Evolutionary conservation across 2,329 filamentous ascomycete genomes (phyloP).

Genomic region (Huntiella omanensis): DNA sequence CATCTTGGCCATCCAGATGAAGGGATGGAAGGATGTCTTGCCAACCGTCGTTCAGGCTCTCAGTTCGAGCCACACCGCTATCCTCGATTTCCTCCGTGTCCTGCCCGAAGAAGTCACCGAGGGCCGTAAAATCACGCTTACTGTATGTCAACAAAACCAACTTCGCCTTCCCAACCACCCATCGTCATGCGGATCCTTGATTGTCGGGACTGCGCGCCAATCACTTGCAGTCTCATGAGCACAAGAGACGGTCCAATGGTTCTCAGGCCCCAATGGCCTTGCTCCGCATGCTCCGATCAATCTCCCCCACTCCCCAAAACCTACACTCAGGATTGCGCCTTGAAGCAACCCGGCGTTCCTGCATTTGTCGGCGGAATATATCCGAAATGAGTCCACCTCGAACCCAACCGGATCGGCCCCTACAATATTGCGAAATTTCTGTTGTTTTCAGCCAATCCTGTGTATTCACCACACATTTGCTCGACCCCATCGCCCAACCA

Average conservation of each 20-base stretch:
- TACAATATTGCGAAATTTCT: not conserved
- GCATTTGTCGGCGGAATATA: too few relatives aligned
- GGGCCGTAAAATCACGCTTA: slow-evolving; percentile 97
- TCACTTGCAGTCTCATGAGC: too few relatives aligned
- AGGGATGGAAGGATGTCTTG: slow-evolving; percentile 84
- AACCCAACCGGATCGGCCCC: too few relatives aligned
- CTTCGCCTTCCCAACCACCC: slow-evolving; percentile 1
- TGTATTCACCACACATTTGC: slow-evolving; percentile 1
- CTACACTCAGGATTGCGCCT: too few relatives aligned
- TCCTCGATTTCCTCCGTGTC: slow-evolving; percentile 90
- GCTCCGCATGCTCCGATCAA: too few relatives aligned
- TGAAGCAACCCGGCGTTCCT: too few relatives aligned
- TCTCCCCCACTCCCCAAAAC: too few relatives aligned
- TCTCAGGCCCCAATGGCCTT: too few relatives aligned
- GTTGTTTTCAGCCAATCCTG: not conserved
- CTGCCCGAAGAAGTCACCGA: slow-evolving; percentile 97
- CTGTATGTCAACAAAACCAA: slow-evolving; percentile 57
- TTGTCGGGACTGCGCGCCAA: too few relatives aligned
- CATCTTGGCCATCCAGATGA: slow-evolving; percentile 91
- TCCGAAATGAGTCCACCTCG: too few relatives aligned
- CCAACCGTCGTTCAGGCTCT: slow-evolving; percentile 62
- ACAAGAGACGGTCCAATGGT: too few relatives aligned
- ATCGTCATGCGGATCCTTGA: too few relatives aligned
- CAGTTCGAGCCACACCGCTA: slow-evolving; percentile 62
- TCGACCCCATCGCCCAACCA: not conserved